Base-by-base conservation (phyloP, 2,329 filamentous ascomycete genomes). In the Trichophaea hybrida region DNA sequence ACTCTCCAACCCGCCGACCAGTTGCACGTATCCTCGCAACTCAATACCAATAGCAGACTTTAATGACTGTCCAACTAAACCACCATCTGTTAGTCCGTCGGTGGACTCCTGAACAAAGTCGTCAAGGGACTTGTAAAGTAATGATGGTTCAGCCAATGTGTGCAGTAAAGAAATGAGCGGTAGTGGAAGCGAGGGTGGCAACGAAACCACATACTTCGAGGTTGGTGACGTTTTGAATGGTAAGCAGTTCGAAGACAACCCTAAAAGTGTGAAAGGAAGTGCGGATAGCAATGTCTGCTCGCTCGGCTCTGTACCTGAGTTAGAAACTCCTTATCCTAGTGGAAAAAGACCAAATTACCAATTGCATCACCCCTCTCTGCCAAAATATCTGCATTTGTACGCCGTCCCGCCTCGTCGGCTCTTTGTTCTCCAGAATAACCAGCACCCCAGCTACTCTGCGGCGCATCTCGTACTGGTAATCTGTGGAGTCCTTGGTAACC, bases 1-100 rank as follows among this genome's bases (percentile, higher is more conserved):
- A 8, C 84, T 86, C 73, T 98, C 93, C 5, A 98, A 74, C 0
- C 90, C 94, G 13, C 93, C 91, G 40, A 98, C 88, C 12, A 98
- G 76, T 44, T 86, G 86, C 32, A 98, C 76, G 69, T 98, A 98
- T 3, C 89, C 88, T 51, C 89, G 83, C 43, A 98, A 76, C 72
- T 98, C 91, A 50, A 81, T 79, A 51, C 83, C 82, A 61, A 98
- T 84, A 33, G 93, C 91, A 33, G 91, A 88, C 31, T 90, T 81
- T 59, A 98, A 76, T 72, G 91, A 97, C 73, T 98, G 93, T 6
- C 84, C 87, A 4, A 98, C 79, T n/a, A 98, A 76, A 0, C 91
- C 67, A 15, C 67, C 63, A 40, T 61, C 63, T n/a, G 52, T 59
- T 32, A 64, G 65, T 7, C 60, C 90, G 35, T 85, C 84, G 54